Evolutionary conservation across 768 basidiomycete species (phyloP).

Genomic region (Tricholoma furcatifolium): DNA sequence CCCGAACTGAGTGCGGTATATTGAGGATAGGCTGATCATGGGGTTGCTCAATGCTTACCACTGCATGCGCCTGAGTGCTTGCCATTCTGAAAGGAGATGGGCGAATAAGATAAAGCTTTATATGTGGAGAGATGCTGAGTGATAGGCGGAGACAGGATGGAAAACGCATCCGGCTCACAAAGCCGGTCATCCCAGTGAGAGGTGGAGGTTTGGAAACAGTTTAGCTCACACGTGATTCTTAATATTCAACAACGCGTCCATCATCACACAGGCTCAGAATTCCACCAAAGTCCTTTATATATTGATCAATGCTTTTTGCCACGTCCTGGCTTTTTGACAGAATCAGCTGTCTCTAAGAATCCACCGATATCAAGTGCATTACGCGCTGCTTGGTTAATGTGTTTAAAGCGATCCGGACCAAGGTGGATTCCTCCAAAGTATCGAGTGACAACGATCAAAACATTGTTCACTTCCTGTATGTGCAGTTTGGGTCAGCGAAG

Average conservation of each 20-base stretch:
- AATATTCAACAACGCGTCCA: neutral
- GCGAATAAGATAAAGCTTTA: conserved; percentile 14
- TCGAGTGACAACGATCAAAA: conserved; percentile 89
- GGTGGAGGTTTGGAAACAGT: neutral
- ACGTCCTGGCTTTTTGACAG: conserved; percentile 28
- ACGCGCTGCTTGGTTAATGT: conserved; percentile 94
- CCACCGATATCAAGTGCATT: conserved; percentile 88
- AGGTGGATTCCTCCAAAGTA: conserved; percentile 93
- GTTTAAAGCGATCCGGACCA: conserved; percentile 85
- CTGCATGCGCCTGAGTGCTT: conserved; percentile 48
- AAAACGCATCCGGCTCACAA: conserved; percentile 15
- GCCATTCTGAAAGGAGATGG: conserved; percentile 47
- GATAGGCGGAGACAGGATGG: conserved; percentile 22
- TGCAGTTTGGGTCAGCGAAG: neutral
- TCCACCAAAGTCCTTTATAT: neutral
- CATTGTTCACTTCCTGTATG: conserved; percentile 71
- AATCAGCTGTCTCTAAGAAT: conserved; percentile 61
- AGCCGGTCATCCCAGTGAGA: conserved; percentile 10
- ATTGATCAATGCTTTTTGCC: conserved; percentile 18
- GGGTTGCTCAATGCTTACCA: conserved; percentile 23
- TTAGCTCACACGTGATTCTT: conserved; percentile 6
- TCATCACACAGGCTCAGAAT: neutral
- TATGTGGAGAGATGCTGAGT: conserved; percentile 26
- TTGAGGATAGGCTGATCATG: neutral
- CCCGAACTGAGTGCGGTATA: conserved; percentile 51